Evolutionary conservation across 176 grass and related monocot species (phyloP), one percentile per base, ranked within the genome.

Genomic region (Thinopyrum elongatum): DNA sequence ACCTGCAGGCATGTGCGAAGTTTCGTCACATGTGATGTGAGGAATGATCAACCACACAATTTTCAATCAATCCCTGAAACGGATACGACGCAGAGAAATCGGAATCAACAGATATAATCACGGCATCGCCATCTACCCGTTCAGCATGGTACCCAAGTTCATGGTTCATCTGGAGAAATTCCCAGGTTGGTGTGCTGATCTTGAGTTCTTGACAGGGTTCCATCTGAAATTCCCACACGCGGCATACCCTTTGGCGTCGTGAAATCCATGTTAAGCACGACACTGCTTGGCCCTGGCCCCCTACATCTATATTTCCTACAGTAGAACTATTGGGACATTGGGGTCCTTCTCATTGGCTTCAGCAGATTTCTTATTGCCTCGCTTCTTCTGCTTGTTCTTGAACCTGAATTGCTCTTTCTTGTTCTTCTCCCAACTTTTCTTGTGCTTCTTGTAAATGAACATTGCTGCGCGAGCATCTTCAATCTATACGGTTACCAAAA

Each of bases 381-480:
- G 57, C 53, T 92, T 97, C 59, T 87, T 90, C 12, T 83, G 36
- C 72, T 91, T 94, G 35, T 87, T 90, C 73, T 91, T 99, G 26
- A 88, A 89, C 87, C 88, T 90, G 62, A 91, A 84, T 81, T 85
- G 90, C 22, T 85, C 84, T 81, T 94, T 96, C 67, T 86, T 72
- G 85, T 61, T 92, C 66, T 94, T 99, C 82, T 96, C 97, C 97
- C 97, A 94, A 65, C 15, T 79, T 82, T 96, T 96, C 87, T 96
- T 96, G 84, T 99, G 79, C 83, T 94, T 96, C 39, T 83, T 96
- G 65, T 99, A 96, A 76, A 99, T 92, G 78, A 91, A 94, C 94
- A 99, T 96, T 30, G 94, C 94, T 82, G 94, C 97, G 63, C 79
- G 85, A 6, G 97, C 93, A 88, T 95, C 97, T 78, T 98, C 93